Evolutionary conservation across 805 yeast species (phyloP), one percentile per base, ranked within the genome.

Genomic region (Pichia paraexigua): DNA sequence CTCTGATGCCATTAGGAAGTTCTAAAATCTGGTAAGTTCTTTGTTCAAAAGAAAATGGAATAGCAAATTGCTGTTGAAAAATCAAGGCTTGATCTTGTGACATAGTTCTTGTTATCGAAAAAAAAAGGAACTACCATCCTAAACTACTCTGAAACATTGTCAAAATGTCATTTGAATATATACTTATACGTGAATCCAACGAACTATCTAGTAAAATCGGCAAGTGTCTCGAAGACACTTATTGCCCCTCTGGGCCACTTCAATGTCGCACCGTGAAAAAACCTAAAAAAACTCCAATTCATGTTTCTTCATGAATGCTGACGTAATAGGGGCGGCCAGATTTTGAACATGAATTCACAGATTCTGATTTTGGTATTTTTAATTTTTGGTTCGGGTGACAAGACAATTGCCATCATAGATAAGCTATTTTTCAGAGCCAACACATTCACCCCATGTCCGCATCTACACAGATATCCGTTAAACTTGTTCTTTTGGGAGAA

Each of bases 401-500:
- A n/a, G 39, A 17, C 39, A 17, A 32, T 35, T n/a, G 39, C 39
- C 39, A 27, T 15, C 22, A 12, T 17, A 27, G 39, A 43, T 30
- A 18, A 13, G 7, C 6, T 12, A 24, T 18, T 28, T 9, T 11
- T 3, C n/a, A 20, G 3, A 3, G 8, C 32, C 25, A n/a, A 10
- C 45, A 18, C 32, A n/a, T 27, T 13, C 15, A 17, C 30, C 1
- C 12, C 18, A 61, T 60, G 63, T 58, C 66, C 5, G 52, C 60
- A 42, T 56, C 51, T 18, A 60, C 60, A 37, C 71, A 85, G 47
- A 83, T 86, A 28, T 79, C 91, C 17, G 95, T 92, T 50, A 92
- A 92, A 69, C 77, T 92, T 52, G 99, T 92, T 10, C 79, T 92
- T 41, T 72, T 92, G 45, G 99, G 99, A 28, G 99, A 92, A 65